phyloP scores from a whole-genome alignment of 192 early-diverging fungal genomes.

The Gigaspora rosea region DNA sequence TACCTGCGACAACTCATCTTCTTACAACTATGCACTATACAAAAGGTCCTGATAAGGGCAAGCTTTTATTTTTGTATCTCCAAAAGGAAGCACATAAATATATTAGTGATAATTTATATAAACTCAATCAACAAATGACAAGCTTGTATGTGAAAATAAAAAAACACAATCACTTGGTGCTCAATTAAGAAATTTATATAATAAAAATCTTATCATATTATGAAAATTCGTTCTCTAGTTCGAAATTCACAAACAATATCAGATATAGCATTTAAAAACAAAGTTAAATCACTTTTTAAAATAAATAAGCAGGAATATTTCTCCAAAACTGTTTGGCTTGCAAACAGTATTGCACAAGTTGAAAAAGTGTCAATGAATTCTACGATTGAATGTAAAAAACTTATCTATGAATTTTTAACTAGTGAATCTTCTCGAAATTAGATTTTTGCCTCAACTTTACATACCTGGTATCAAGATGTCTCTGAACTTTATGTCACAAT shows the following conservation, averaged over 20 bases:
- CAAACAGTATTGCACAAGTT: not conserved
- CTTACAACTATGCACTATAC: not conserved
- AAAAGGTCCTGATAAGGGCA: not conserved
- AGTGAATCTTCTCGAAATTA: not conserved
- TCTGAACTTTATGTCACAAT: not conserved
- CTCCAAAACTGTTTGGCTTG: not conserved
- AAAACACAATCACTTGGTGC: not conserved
- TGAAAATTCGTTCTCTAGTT: not conserved
- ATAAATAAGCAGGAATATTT: not conserved
- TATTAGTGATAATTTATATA: not conserved
- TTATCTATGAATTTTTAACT: not conserved
- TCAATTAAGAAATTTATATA: not conserved
- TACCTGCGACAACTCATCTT: not conserved
- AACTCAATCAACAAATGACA: not conserved
- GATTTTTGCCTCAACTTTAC: not conserved
- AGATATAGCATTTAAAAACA: not conserved
- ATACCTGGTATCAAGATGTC: slow-evolving; percentile 6
- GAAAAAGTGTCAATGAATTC: not conserved
- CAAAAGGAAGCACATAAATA: not conserved
- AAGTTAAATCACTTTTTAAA: not conserved
- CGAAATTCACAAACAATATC: not conserved
- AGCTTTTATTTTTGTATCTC: not conserved
- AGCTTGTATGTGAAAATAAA: not conserved
- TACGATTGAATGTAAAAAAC: not conserved
- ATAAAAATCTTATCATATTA: not conserved